Evolutionary conservation across 2,329 filamentous ascomycete species (phyloP), one percentile per base, ranked within the genome.

Genomic region (Trichoderma sp.): DNA sequence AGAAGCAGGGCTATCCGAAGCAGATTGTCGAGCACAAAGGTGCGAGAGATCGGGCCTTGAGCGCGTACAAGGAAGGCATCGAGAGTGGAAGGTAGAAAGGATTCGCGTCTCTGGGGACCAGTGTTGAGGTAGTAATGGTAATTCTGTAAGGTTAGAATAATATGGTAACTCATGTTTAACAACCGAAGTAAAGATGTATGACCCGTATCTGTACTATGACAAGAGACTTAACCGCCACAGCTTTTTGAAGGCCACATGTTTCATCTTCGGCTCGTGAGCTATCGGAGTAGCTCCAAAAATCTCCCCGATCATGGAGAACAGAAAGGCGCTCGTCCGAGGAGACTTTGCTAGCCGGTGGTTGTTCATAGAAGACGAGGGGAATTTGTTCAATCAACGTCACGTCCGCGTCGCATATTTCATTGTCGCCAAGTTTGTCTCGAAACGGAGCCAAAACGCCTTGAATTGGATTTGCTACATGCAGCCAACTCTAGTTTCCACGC

Each of bases 21-120:
- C 85, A 86, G 9, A 88, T 94, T 68, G 90, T 96, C 1, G 84
- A 90, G 47, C 93, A 96, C 75, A 89, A 88, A 72, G 80, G 80
- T 14, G 84, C 85, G 60, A 84, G 92, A 66, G 86, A 90, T 60
- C 82, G 85, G 69, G 89, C 89, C 30, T 77, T 95, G 73, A 79
- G 77, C 63, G 85, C 86, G 69, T 96, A 93, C 74, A 94, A 93
- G 76, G 80, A 80, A 50, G 77, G 74, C 0, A 69, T 77, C 12
- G 72, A 70, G 17, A 75, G 69, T 21, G 74, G 68, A 66, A 75
- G 68, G 67, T 72, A 64, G 68, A 55, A 26, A 30, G n/a, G 12
- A 34, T 43, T 28, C 28, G 15, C 19, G 14, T 2, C 24, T 48
- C 19, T 10, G 7, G 28, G 19, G 26, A 9, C 14, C 15, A 1